Evolutionary conservation across 148 eudicot species (phyloP), one percentile per base, ranked within the genome.

Genomic region (Pouteria glomerata): DNA sequence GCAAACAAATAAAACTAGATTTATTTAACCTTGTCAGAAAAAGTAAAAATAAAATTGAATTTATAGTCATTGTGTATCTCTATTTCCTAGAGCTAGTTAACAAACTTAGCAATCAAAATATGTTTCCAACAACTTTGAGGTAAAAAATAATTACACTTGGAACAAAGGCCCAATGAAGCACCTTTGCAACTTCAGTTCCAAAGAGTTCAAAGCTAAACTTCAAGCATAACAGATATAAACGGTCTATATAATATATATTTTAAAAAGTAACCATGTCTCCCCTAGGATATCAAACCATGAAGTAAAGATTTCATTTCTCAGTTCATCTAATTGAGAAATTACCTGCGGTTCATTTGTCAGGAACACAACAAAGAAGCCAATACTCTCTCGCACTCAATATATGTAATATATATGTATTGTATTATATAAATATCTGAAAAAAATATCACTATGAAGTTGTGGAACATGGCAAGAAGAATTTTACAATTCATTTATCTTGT

Each of bases 151-250:
- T 33, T 35, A 78, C 74, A 95, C 97, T 96, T 80, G 99, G 99
- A 69, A 90, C 93, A 59, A 95, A 75, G 75, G 97, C 99, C 27
- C 99, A 93, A 78, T 97, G 97, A 71, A 92, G 89, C 71, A 95
- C 99, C 75, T 90, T 85, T 74, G 85, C 80, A 76, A 95, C 93
- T 85, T 95, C 98, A 72, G 59, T 74, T 73, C 98, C 98, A 60
- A 95, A 88, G 24, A 47, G 75, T 50, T 96, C 97, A 66, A 82
- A 65, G 77, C 98, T 95, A 72, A 24, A 83, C 26, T 76, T 2
- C 57, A 65, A 58, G 29, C 75, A 79, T 33, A 39, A 27, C 12
- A 74, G 11, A 64, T 59, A 41, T 15, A 57, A 70, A 53, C 31
- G 42, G 34, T 10, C 24, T n/a, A 12, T 15, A 48, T 31, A 30